These are phyloP conservation scores for Crithidia sp. DNA, from an alignment of 208 protist species.

Conservation along the genomic window DNA sequence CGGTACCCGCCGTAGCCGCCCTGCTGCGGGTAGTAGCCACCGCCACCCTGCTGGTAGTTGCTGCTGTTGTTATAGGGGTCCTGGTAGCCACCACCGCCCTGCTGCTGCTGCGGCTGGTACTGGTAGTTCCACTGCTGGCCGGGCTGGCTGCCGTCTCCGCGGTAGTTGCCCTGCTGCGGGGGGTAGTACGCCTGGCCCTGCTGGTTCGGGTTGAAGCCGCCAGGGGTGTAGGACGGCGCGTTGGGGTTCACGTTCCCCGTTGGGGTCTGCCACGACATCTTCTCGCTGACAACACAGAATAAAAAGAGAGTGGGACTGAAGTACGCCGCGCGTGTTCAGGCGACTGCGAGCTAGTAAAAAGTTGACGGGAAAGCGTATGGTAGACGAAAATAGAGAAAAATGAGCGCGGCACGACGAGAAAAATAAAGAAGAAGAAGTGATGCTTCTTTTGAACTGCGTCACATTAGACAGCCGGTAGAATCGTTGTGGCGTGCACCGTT, in stretches of 20 bases:
- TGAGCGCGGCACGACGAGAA: too few relatives aligned
- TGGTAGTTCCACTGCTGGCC: conserved; percentile 20
- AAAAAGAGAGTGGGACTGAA: neutral
- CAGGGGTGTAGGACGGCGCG: conserved; percentile 32
- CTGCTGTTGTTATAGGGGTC: conserved; percentile 16
- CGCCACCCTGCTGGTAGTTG: conserved; percentile 14
- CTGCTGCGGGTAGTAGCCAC: conserved; percentile 23
- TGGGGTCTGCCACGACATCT: conserved; percentile 82
- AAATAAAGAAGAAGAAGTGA: too few relatives aligned
- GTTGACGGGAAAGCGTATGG: too few relatives aligned
- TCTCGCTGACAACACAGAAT: too few relatives aligned
- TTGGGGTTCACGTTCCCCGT: conserved; percentile 63
- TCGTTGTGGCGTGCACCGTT: too few relatives aligned
- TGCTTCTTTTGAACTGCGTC: too few relatives aligned
- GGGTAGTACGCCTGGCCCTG: conserved; percentile 42
- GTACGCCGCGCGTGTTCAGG: neutral
- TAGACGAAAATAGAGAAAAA: too few relatives aligned
- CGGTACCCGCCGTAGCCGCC: conserved; percentile 24
- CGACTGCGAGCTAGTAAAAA: too few relatives aligned
- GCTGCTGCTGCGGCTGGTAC: conserved; percentile 13
- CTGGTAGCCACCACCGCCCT: conserved; percentile 17
- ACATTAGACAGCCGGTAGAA: too few relatives aligned
- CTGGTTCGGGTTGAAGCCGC: conserved; percentile 28
- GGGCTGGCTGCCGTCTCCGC: neutral
- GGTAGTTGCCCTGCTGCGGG: conserved; percentile 29